These are phyloP conservation scores for Starmerella apicola DNA, from an alignment of 805 yeast genomes.

Conservation along the genomic window DNA sequence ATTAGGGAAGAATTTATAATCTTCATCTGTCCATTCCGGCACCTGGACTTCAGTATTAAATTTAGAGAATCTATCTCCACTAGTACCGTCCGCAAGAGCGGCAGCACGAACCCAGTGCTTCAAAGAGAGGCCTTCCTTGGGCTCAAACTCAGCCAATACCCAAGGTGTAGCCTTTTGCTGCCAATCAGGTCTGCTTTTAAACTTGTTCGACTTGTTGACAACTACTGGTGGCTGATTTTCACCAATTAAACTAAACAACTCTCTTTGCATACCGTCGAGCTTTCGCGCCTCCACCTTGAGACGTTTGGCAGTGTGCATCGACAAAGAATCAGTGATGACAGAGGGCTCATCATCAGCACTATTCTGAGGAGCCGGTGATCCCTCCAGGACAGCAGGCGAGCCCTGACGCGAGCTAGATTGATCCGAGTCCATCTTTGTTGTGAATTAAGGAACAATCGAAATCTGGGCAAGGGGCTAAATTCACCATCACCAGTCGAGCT, in stretches of 20 bases:
- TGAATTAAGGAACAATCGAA: too few relatives aligned
- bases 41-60: slow-evolving; percentile 57
- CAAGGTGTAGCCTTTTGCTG: slow-evolving; percentile 67
- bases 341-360: slow-evolving; percentile 2
- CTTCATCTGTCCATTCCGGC: slow-evolving; percentile 54
- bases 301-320: slow-evolving; percentile 23
- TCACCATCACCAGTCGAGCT: too few relatives aligned
- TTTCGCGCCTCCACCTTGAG: slow-evolving; percentile 24
- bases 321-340: slow-evolving; percentile 14
- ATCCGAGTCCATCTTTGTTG: too few relatives aligned
- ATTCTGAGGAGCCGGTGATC: too few relatives aligned
- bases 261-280: slow-evolving; percentile 70
- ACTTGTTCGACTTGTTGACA: slow-evolving; percentile 38
- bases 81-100: slow-evolving; percentile 11
- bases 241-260: slow-evolving; percentile 75
- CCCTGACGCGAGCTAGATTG: too few relatives aligned
- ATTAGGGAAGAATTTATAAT: slow-evolving; percentile 34
- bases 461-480: too few relatives aligned
- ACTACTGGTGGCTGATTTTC: slow-evolving; percentile 79
- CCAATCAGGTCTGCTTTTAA: slow-evolving; percentile 52
- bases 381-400: too few relatives aligned
- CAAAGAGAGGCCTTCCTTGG: slow-evolving; percentile 39
- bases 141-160: slow-evolving; percentile 54
- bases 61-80: slow-evolving; percentile 60
- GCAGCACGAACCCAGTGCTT: slow-evolving; percentile 67